Base-by-base conservation (phyloP, 345 rosid species). In the Hypericum androsaemum region DNA sequence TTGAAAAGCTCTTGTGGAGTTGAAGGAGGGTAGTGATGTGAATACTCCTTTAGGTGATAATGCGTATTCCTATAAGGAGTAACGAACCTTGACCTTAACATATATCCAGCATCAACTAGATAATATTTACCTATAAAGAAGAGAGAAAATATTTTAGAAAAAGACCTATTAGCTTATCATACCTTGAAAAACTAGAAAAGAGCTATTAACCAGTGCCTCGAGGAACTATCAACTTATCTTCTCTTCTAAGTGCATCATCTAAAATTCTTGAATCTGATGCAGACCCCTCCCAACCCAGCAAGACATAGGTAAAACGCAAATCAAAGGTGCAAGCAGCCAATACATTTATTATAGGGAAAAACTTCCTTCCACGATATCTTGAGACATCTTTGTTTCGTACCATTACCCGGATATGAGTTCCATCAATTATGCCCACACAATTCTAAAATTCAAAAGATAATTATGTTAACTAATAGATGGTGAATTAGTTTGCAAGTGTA, bases 31-130 rank as follows among this genome's bases (percentile, higher is more conserved):
- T 10, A 5, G 7, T 3, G 5, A n/a, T 22, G 32, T 22, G 48
- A 54, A 15, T 54, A 62, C 2, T 62, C 54, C 49, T 47, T 32
- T 41, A 62, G 41, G 12, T 62, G 28, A 35, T 54, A 41, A 12
- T 12, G 5, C 37, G 37, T 37, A 37, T 11, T 41, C 3, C 8
- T 7, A 56, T 56, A 6, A 6, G 7, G 17, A 14, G 37, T 14
- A 5, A 45, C 37, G 35, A 56, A 10, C 3, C 16, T 36, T 0
- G 0, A 35, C 35, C 37, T 45, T 2, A 37, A 37, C 1, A 41
- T 7, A 45, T 45, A 45, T 6, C 7, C 7, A 10, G 1, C 17
- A 35, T 44, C 50, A 8, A 43, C 43, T 14, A 44, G 12, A 6
- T 56, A 37, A 12, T 12, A 56, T 14, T 56, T 56, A 43, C 15